A percentile compares a stretch with the other conserved stretches of the same genome.
These are phyloP conservation scores for Phytophthora multivora DNA, from an alignment of 352 stramenopile genomes.

Conservation along the genomic window DNA sequence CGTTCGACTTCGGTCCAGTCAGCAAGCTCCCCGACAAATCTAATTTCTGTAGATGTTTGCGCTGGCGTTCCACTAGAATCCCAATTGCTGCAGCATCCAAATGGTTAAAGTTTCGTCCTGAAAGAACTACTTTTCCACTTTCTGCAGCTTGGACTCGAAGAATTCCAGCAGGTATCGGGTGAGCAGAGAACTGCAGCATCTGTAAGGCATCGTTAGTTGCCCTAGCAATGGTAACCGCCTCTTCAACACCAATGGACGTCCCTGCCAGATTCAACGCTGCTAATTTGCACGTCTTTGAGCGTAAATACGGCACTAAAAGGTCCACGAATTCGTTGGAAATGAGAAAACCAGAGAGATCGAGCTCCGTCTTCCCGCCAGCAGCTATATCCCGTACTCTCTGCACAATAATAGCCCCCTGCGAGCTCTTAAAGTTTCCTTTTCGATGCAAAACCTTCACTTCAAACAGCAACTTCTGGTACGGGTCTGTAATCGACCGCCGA, in stretches of 20 bases:
- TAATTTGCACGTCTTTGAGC: constrained; percentile 56
- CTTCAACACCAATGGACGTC: constrained; percentile 60
- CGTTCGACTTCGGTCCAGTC: constrained; percentile 47
- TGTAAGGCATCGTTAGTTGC: constrained; percentile 49
- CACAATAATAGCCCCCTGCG: constrained; percentile 57
- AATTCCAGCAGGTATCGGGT: constrained; percentile 36
- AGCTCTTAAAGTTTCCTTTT: constrained; percentile 71
- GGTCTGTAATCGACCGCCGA: constrained; percentile 56
- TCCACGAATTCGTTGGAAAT: constrained; percentile 68
- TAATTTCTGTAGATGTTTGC: constrained; percentile 50
- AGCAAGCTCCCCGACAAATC: constrained; percentile 62
- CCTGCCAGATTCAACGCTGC: constrained; percentile 46
- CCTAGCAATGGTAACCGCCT: constrained; percentile 41
- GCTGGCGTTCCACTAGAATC: constrained; percentile 50
- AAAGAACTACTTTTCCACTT: constrained; percentile 33
- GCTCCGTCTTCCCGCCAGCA: constrained; percentile 32
- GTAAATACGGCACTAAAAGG: constrained; percentile 58
- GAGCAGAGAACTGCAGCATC: constrained; percentile 54
- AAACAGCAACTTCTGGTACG: constrained; percentile 69
- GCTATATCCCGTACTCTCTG: constrained; percentile 56
- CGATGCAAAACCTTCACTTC: constrained; percentile 66
- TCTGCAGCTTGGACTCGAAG: constrained; percentile 37
- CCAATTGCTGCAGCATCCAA: constrained; percentile 65
- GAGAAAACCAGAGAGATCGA: constrained; percentile 61
- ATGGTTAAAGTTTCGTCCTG: constrained; percentile 48